Evolutionary conservation across 345 rosid genomes (phyloP), one percentile per base, ranked within the genome.

Genomic region (Ricinus communis): DNA sequence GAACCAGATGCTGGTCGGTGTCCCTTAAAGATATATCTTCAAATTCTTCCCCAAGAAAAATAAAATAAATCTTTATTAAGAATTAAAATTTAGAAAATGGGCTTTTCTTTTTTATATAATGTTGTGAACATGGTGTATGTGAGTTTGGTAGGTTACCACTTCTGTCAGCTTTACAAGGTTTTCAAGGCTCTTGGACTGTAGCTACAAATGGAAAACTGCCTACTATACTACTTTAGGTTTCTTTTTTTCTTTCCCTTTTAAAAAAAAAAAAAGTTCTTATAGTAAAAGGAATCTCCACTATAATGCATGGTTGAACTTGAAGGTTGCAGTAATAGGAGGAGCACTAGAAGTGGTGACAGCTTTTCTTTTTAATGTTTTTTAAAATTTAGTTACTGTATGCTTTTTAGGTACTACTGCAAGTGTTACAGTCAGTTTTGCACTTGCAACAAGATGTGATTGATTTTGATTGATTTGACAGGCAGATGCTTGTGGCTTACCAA

Each of bases 151-250:
- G 81, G 79, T 65, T 82, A 67, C 82, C 79, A 76, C 80, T 75
- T 85, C 69, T 71, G 84, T 73, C 41, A 62, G 19, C 60, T 66
- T 73, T 69, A 76, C 80, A 80, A 79, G 76, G 85, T 80, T 80
- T 82, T 74, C 36, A 55, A 74, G 62, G 82, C 43, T 40, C 68
- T 77, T 81, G 85, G 82, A 84, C 68, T 46, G 62, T 75, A 72
- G 75, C 90, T 61, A 69, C 85, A 82, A 82, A 82, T 82, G 87
- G 87, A 82, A 84, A 86, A 65, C 63, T 78, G 86, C 87, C 87
- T 70, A 72, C 82, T 76, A 8, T 43, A 43, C 47, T 9, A 43
- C 47, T 43, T 43, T 43, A 43, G 47, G 47, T 43, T 43, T 43
- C 8, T 43, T 43, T 4, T 43, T 43, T 11, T 8, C 12, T 43